Conservation (phyloP, 352 stramenopile genomes). For the Phytophthora hibernalis region DNA sequence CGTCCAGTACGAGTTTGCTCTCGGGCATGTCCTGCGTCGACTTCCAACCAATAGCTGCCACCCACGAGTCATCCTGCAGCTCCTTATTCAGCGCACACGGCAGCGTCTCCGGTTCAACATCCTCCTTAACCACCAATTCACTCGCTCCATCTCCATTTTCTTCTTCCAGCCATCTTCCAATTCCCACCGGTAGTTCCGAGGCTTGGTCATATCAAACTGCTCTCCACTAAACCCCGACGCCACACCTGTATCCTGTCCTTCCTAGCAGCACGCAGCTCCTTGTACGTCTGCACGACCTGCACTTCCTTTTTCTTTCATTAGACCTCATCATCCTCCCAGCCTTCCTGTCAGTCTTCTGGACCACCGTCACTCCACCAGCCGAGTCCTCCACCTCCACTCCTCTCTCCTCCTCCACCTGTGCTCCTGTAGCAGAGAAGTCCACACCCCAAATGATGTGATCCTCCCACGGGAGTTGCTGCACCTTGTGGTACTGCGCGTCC, state of each 20-base stretch:
- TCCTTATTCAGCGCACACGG: conserved; percentile 73
- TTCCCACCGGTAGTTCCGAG: conserved; percentile 82
- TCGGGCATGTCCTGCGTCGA: conserved; percentile 82
- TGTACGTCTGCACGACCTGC: conserved; percentile 36
- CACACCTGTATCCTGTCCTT: conserved; percentile 3
- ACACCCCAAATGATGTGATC: conserved; percentile 83
- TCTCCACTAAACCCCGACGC: conserved; percentile 23
- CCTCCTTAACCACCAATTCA: conserved; percentile 1
- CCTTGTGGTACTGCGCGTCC: conserved; percentile 80
- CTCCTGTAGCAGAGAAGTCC: conserved; percentile 52
- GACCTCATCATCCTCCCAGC: not conserved
- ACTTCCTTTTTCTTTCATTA: conserved; percentile 22
- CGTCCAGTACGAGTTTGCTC: conserved; percentile 83
- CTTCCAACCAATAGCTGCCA: conserved; percentile 83
- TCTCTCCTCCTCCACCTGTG: conserved; percentile 20
- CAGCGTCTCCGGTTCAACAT: conserved; percentile 23
- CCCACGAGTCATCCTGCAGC: conserved; percentile 73
- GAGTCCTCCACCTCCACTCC: conserved; percentile 65
- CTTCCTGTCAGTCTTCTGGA: conserved; percentile 18
- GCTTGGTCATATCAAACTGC: conserved; percentile 82
- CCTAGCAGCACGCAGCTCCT: conserved; percentile 43
- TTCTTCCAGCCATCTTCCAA: conserved; percentile 40
- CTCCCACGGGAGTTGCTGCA: conserved; percentile 86
- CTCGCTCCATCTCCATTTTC: conserved; percentile 11
- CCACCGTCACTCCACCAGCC: conserved; percentile 30